These are phyloP conservation scores for Calonectria honghensis DNA, from an alignment of 2,329 filamentous ascomycete species.

Conservation along the genomic window DNA sequence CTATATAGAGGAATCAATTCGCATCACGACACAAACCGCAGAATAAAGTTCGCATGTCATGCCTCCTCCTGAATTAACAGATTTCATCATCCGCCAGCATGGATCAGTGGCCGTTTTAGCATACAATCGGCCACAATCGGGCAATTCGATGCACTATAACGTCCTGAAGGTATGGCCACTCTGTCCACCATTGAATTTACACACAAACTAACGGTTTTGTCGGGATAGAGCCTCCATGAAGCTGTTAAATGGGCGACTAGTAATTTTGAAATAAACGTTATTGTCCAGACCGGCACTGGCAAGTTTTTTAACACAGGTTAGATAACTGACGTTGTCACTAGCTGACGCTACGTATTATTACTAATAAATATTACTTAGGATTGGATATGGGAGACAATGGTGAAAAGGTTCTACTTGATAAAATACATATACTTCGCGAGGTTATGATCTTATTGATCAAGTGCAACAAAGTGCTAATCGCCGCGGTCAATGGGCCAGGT, in stretches of 20 bases:
- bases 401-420: too few species aligned
- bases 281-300: slow-evolving; percentile 3
- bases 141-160: not conserved
- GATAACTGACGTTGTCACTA: not conserved
- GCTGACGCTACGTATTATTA: too few species aligned
- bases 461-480: slow-evolving; percentile 3
- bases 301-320: slow-evolving; percentile 4
- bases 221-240: not conserved
- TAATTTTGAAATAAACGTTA: not conserved
- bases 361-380: too few species aligned
- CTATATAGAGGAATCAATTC: too few species aligned
- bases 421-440: too few species aligned
- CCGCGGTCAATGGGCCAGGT: not conserved
- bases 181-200: too few species aligned
- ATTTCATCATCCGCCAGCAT: not conserved
- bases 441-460: not conserved
- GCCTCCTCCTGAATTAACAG: too few species aligned
- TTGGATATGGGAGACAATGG: too few species aligned
- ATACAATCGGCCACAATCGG: slow-evolving; percentile 1
- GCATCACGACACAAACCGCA: too few species aligned
- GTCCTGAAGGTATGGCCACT: not conserved
- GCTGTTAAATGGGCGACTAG: not conserved
- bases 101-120: not conserved
- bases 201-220: not conserved
- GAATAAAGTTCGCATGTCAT: too few species aligned